Conservation (phyloP, 1,139 yeast genomes). For the Sugiyamaella neomexicana region DNA sequence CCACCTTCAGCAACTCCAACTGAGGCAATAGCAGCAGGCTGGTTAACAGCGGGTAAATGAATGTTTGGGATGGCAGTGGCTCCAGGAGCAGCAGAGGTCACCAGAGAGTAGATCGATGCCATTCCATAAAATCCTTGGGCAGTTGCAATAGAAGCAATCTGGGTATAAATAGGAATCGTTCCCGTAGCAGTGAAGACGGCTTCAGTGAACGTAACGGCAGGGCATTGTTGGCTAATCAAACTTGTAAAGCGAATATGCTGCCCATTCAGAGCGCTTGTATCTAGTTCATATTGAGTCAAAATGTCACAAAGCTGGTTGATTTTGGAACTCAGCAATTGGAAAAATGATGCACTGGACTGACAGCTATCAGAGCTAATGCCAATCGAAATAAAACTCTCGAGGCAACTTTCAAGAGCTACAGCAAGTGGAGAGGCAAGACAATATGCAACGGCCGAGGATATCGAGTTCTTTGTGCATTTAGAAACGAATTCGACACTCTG, state of each 20-base stretch:
- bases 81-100: constrained; percentile 12
- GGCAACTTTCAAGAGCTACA: constrained; percentile 4
- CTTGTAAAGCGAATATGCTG: constrained; percentile 2
- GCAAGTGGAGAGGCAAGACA: constrained; percentile 8
- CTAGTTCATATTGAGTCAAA: constrained; percentile 4
- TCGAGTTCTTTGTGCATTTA: neutral
- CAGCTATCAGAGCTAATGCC: neutral
- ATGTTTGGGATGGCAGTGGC: constrained; percentile 3
- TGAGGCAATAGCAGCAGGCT: constrained; percentile 7
- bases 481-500: constrained; percentile 3
- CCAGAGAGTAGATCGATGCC: neutral
- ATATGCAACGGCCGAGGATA: constrained; percentile 7
- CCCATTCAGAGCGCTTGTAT: constrained; percentile 1
- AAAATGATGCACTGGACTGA: neutral
- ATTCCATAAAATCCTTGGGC: constrained; percentile 3
- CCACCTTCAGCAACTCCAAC: neutral
- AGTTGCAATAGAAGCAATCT: constrained; percentile 10
- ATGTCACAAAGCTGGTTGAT: constrained; percentile 7
- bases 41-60: neutral
- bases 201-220: constrained; percentile 4
- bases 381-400: neutral
- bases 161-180: constrained; percentile 3
- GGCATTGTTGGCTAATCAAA: constrained; percentile 1
- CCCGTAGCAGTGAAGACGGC: constrained; percentile 8
- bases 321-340: constrained; percentile 7